Evolutionary conservation across 2,329 filamentous ascomycete genomes (phyloP), one percentile per base, ranked within the genome.

Genomic region (Nemania diffusa): DNA sequence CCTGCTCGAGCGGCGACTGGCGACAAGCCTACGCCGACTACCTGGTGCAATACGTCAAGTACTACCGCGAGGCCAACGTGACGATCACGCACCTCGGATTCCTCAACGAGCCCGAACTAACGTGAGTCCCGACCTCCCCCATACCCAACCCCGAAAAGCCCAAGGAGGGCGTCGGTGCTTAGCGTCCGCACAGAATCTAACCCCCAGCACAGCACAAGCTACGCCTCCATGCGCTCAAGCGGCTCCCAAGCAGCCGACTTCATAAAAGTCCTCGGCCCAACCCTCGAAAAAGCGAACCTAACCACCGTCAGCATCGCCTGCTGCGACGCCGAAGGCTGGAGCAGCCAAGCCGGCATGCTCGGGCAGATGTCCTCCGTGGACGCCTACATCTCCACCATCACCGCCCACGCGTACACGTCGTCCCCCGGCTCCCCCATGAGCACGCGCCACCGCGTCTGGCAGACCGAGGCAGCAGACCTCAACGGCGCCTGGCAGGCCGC

Each of bases 21-120:
- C 73, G 78, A 60, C 79, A 84, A 71, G 81, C 83, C 1, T 85
- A 83, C 60, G 84, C 83, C 44, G 76, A 85, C 70, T 83, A 83
- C 69, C 74, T 86, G 9, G 78, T 83, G 3, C 78, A 83, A 66
- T 85, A 84, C 73, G 78, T 85, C 58, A 78, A 81, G 68, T 81
- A 79, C 68, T 87, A 87, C 73, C 72, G 76, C 20, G 74, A 80
- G 55, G 77, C 78, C 2, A 82, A 81, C 3, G 76, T 86, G 58
- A 78, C 78, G 2, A 73, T 86, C 48, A 81, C 81, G 1, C 81
- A 84, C 61, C 73, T 84, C 2, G 83, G 83, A 13, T 84, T 84
- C 67, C 73, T 84, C 46, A 85, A 85, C 71, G 83, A 84, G 71
- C 82, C 82, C 1, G 80, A 83, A 52, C 78, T 77, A 50, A 74